Percentiles rank a stretch among this genome's conserved stretches.
These are phyloP conservation scores for Candida railenensis DNA, from an alignment of 805 yeast species.

Conservation along the genomic window DNA sequence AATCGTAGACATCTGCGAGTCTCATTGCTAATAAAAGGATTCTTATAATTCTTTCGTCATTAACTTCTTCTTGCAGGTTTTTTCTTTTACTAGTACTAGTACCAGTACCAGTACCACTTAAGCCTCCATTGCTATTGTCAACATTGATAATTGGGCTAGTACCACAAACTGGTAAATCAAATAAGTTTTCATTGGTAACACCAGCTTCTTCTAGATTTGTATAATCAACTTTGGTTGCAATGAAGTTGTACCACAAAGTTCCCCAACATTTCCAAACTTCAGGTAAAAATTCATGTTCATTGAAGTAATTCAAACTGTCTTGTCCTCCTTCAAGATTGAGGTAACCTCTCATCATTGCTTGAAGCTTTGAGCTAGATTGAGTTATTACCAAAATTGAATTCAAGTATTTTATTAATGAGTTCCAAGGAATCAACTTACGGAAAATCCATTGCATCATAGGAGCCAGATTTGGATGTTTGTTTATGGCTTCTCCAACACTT, in stretches of 20 bases:
- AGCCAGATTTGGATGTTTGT: slow-evolving; percentile 43
- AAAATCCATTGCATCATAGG: slow-evolving; percentile 51
- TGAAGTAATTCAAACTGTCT: slow-evolving; percentile 47
- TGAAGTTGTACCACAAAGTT: slow-evolving; percentile 70
- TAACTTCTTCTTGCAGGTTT: slow-evolving; percentile 36
- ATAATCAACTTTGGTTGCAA: slow-evolving; percentile 54
- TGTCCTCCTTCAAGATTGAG: slow-evolving; percentile 21
- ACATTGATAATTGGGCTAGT: slow-evolving; percentile 30
- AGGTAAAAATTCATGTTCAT: slow-evolving; percentile 60
- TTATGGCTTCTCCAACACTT: slow-evolving; percentile 57
- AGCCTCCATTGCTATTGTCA: slow-evolving; percentile 7
- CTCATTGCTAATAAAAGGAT: slow-evolving; percentile 50
- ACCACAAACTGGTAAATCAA: slow-evolving; percentile 71
- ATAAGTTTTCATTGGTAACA: slow-evolving; percentile 48
- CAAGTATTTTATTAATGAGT: slow-evolving; percentile 58
- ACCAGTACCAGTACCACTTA: slow-evolving; percentile 7
- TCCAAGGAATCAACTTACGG: slow-evolving; percentile 66
- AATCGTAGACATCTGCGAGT: slow-evolving; percentile 50
- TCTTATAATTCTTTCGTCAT: slow-evolving; percentile 51
- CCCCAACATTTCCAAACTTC: slow-evolving; percentile 90
- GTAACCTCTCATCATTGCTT: slow-evolving; percentile 9
- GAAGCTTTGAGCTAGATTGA: slow-evolving; percentile 23
- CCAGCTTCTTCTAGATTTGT: slow-evolving; percentile 53
- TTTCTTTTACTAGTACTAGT: slow-evolving; percentile 12
- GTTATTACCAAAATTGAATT: slow-evolving; percentile 51